These are phyloP conservation scores for Otatea glauca DNA, from an alignment of 176 grass and related monocot genomes.

Conservation along the genomic window DNA sequence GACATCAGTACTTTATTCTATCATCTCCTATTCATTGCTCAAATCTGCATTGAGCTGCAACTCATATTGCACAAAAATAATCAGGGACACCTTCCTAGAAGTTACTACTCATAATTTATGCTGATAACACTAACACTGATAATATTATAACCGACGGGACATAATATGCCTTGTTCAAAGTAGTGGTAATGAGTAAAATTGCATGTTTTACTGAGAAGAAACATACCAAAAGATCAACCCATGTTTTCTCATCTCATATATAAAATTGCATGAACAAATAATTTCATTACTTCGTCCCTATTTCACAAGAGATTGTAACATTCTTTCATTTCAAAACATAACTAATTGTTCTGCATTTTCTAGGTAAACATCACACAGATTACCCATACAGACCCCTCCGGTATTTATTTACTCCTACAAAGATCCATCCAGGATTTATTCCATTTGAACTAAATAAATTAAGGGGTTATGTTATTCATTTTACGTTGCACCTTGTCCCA, in stretches of 20 bases:
- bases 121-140: too few species aligned
- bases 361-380: not conserved
- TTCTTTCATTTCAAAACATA: not conserved
- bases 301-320: not conserved
- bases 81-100: too few species aligned
- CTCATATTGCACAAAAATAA: too few species aligned
- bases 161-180: too few species aligned
- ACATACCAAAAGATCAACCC: conserved; percentile 97
- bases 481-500: not conserved
- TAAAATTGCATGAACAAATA: not conserved
- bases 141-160: too few species aligned
- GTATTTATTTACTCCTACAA: not conserved
- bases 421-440: not conserved
- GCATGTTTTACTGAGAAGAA: conserved; percentile 9
- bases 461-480: conserved; percentile 23
- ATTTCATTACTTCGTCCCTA: not conserved
- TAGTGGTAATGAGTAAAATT: too few species aligned
- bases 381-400: not conserved
- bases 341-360: not conserved
- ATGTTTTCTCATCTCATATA: conserved; percentile 38
- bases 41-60: too few species aligned
- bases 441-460: not conserved
- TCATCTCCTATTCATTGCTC: too few species aligned
- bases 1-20: too few species aligned
- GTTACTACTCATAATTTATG: too few species aligned